Evolutionary conservation across 1,139 yeast species (phyloP), one percentile per base, ranked within the genome.

Genomic region (Sugiyamaella paludigena): DNA sequence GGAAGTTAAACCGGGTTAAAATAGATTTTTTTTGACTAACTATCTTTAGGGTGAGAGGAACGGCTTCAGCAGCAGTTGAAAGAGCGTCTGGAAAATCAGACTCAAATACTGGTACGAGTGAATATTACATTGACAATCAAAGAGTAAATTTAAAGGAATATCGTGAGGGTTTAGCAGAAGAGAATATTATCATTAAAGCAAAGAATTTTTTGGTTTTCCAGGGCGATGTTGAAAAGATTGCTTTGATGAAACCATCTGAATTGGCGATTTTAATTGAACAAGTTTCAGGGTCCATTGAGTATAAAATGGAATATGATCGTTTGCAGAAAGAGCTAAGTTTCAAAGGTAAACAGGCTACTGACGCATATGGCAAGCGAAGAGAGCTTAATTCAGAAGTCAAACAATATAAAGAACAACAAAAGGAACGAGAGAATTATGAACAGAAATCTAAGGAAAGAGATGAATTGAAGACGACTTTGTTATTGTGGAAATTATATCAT

Each of bases 171-270:
- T 74, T 94, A 61, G 87, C 85, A 57, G 73, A 74, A n/a, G 95
- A 91, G 63, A 87, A 87, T 60, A 89, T 94, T 51, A 71, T 91
- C 54, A 85, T 89, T 56, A 87, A 87, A 63, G 97, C 97, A 1
- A 79, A 91, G 61, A 91, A 94, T 66, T 92, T 92, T 63, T 71
- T 92, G 55, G 98, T 94, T 12, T 91, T 92, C 65, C 98, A 92
- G 71, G 98, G 98, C 49, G 98, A 92, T 64, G 95, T 92, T 42
- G 98, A 92, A 65, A 85, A 84, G 58, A 83, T 92, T 45, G 98
- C 98, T 0, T 78, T 95, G 1, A 96, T 91, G 64, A 81, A 92
- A 0, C 81, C 98, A 0, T 69, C 70, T 38, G 96, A 88, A 42
- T 73, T 92, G 53, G 80, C 95, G 2, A 76, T 72, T 43, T 69